These are phyloP conservation scores for Celoporthe dispersa DNA, from an alignment of 2,329 filamentous ascomycete species.

Conservation along the genomic window DNA sequence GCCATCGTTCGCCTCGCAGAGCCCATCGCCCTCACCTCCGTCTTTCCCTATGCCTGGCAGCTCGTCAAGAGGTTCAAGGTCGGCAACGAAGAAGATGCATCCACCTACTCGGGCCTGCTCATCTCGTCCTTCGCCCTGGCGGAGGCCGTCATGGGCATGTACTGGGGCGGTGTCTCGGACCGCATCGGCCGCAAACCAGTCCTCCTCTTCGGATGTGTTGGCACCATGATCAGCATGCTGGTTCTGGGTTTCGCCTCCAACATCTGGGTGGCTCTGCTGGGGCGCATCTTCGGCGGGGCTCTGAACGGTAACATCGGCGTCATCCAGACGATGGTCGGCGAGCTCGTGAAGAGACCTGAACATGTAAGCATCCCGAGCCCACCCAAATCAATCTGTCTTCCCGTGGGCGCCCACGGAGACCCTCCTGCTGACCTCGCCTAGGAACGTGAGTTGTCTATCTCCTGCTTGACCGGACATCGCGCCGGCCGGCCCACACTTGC, in stretches of 20 bases:
- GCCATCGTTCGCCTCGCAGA: constrained; percentile 92
- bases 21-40: constrained; percentile 89
- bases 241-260: constrained; percentile 82
- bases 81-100: constrained; percentile 74
- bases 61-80: constrained; percentile 78
- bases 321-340: constrained; percentile 91
- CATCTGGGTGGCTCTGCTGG: constrained; percentile 81
- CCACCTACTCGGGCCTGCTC: constrained; percentile 84
- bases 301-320: constrained; percentile 92
- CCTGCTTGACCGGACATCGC: not conserved
- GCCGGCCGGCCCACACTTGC: not conserved
- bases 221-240: constrained; percentile 82
- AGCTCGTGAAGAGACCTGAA: constrained; percentile 80
- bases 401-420: not conserved
- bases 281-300: constrained; percentile 76
- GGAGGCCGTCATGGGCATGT: constrained; percentile 83
- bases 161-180: constrained; percentile 85
- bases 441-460: constrained; percentile 57
- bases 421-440: constrained; percentile 13
- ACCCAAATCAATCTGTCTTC: not conserved
- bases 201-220: constrained; percentile 77
- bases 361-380: constrained; percentile 60
- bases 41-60: constrained; percentile 90
- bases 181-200: constrained; percentile 81
- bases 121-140: constrained; percentile 85